phyloP scores from a whole-genome alignment of 2,329 filamentous ascomycete genomes.

The Venturia asperata region DNA sequence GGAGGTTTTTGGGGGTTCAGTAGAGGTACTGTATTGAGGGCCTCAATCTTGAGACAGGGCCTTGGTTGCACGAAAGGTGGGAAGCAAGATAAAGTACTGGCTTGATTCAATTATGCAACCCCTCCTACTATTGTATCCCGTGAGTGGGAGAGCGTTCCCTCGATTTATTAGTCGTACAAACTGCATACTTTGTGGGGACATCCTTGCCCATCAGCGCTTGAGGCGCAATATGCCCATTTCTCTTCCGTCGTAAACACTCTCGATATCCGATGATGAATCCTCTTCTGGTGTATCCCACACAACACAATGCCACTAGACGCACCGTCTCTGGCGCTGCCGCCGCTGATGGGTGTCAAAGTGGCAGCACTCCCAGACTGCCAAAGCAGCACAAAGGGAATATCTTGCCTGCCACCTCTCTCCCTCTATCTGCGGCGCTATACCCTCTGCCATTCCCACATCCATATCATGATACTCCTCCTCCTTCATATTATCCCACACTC shows the following conservation, averaged over 20 bases:
- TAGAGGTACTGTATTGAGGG: too few species aligned
- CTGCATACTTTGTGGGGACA: not conserved
- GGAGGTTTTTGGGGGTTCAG: too few species aligned
- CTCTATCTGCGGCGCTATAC: not conserved
- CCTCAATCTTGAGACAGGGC: too few species aligned
- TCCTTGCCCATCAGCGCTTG: not conserved
- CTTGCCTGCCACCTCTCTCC: not conserved
- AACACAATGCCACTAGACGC: not conserved
- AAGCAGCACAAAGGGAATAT: not conserved
- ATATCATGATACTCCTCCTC: not conserved
- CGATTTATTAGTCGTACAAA: too few species aligned
- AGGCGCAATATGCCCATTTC: not conserved
- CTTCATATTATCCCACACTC: constrained; percentile 26
- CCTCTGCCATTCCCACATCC: not conserved
- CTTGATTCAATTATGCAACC: too few species aligned
- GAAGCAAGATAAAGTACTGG: too few species aligned
- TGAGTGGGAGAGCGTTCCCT: not conserved
- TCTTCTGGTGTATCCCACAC: not conserved
- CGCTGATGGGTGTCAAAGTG: not conserved
- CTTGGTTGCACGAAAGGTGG: too few species aligned
- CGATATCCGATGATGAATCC: not conserved
- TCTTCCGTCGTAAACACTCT: not conserved
- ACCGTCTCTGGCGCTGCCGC: not conserved
- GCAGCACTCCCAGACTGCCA: not conserved
- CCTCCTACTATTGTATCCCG: not conserved